These are phyloP conservation scores for Vaccinium vitisidaea DNA, from an alignment of 148 eudicot genomes.

Conservation along the genomic window DNA sequence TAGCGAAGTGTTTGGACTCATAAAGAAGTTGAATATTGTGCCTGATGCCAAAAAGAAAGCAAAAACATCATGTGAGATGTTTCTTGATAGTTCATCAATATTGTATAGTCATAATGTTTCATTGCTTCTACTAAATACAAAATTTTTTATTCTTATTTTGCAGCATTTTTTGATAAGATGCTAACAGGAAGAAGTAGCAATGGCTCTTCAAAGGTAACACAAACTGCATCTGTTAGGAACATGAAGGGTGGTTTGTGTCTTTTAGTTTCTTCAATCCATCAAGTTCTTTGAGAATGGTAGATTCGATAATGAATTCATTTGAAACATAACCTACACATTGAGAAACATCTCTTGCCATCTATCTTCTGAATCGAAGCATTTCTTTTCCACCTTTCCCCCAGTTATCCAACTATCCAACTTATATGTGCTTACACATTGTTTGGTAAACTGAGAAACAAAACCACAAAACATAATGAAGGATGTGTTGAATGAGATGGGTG, in stretches of 20 bases:
- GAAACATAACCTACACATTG: not conserved
- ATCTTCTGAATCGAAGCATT: not conserved
- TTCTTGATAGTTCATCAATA: slow-evolving; percentile 11
- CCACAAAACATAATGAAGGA: not conserved
- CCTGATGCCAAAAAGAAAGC: slow-evolving; percentile 66
- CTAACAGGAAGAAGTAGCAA: slow-evolving; percentile 45
- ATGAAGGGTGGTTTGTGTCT: not conserved
- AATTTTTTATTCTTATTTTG: slow-evolving; percentile 14
- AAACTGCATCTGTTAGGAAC: not conserved
- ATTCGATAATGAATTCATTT: not conserved
- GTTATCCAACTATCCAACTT: not conserved
- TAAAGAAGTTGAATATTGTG: slow-evolving; percentile 72
- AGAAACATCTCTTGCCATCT: not conserved
- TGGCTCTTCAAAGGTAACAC: slow-evolving; percentile 67
- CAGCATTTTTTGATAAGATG: slow-evolving; percentile 65
- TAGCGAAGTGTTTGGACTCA: slow-evolving; percentile 71
- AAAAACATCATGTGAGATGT: slow-evolving; percentile 59
- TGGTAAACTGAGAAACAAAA: not conserved
- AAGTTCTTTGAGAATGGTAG: not conserved
- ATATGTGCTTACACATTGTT: not conserved
- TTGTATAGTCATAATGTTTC: not conserved
- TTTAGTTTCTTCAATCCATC: not conserved
- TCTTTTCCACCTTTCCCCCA: not conserved
- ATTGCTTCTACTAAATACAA: slow-evolving; percentile 17
- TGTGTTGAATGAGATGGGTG: slow-evolving; percentile 1